Conservation (phyloP, 768 basidiomycete genomes). For the Tulasnella sp. region DNA sequence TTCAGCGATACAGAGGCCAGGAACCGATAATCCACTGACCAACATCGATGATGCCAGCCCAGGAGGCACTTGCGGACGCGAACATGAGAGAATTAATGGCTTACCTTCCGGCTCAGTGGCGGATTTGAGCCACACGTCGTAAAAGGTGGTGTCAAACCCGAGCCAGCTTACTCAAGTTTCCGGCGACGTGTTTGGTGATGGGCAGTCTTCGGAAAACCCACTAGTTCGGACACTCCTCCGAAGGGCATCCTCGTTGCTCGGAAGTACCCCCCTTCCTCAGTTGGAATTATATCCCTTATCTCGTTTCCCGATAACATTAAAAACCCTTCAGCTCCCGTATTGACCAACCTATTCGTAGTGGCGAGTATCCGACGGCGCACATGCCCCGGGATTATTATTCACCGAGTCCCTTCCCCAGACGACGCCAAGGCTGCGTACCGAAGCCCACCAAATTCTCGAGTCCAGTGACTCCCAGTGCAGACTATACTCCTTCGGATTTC, state of each 20-base stretch:
- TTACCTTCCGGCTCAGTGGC: too few relatives aligned
- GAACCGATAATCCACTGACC: too few relatives aligned
- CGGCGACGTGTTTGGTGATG: not conserved
- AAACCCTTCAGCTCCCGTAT: not conserved
- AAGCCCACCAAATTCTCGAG: not conserved
- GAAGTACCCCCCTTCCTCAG: not conserved
- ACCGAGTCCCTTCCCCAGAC: not conserved
- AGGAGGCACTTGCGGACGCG: too few relatives aligned
- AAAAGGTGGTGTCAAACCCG: too few relatives aligned
- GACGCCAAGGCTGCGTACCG: not conserved
- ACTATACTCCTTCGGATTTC: not conserved
- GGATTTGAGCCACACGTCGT: too few relatives aligned
- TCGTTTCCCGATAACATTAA: not conserved
- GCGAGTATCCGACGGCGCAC: not conserved
- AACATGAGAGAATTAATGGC: too few relatives aligned
- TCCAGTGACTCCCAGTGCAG: not conserved
- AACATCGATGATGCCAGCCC: too few relatives aligned
- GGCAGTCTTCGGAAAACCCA: not conserved
- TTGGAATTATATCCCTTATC: not conserved
- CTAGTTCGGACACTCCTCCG: not conserved
- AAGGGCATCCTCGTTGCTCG: not conserved
- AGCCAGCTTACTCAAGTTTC: not conserved
- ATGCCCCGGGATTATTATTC: not conserved
- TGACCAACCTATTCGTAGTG: not conserved
- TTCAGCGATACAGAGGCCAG: too few relatives aligned